These are phyloP conservation scores for Otatea glauca DNA, from an alignment of 176 grass and related monocot genomes.

Conservation along the genomic window DNA sequence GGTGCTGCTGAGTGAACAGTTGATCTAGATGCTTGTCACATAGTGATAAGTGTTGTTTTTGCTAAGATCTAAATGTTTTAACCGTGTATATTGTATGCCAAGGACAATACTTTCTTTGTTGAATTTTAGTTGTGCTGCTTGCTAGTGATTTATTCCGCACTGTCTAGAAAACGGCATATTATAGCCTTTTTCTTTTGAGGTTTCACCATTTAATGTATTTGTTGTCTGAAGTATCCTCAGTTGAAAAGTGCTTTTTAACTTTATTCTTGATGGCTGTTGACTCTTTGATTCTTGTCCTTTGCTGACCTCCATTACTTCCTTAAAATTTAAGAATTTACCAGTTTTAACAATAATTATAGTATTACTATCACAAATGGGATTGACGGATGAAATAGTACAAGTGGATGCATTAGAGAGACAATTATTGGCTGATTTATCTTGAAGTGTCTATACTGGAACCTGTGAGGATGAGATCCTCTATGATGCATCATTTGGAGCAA, in stretches of 20 bases:
- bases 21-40: not conserved
- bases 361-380: slow-evolving; percentile 54
- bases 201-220: not conserved
- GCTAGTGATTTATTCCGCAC: not conserved
- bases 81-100: too few species aligned
- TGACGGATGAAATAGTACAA: slow-evolving; percentile 48
- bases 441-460: slow-evolving; percentile 21
- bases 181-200: not conserved
- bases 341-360: not conserved
- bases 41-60: not conserved
- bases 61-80: not conserved
- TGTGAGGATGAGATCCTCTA: slow-evolving; percentile 59
- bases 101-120: too few species aligned
- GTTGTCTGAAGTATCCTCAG: not conserved
- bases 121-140: not conserved
- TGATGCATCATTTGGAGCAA: slow-evolving; percentile 60
- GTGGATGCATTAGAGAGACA: slow-evolving; percentile 58
- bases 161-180: slow-evolving; percentile 2
- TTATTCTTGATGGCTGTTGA: not conserved
- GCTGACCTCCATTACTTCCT: not conserved
- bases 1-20: not conserved
- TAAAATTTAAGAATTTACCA: not conserved
- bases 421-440: slow-evolving; percentile 50
- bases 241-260: not conserved
- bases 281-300: not conserved